Conservation (phyloP, 192 early-diverging fungal genomes). For the Podila clonocystis region DNA sequence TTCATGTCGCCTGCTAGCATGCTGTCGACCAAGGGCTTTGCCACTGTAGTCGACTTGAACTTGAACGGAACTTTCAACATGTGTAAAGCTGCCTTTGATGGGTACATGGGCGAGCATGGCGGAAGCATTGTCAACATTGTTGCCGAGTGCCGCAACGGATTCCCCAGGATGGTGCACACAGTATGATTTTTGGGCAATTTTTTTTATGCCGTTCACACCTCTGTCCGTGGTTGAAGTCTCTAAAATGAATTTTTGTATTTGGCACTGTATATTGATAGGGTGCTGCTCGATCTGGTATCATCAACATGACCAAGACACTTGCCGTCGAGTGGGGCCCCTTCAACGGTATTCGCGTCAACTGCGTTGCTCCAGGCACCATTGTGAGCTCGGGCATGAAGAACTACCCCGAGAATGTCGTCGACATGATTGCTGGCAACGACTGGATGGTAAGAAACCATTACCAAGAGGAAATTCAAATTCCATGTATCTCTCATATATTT, state of each 20-base stretch:
- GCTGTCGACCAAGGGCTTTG: conserved; percentile 43
- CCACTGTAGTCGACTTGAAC: conserved; percentile 61
- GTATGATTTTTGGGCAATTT: conserved; percentile 14
- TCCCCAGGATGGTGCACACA: conserved; percentile 55
- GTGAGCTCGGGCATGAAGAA: conserved; percentile 61
- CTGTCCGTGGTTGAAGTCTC: not conserved
- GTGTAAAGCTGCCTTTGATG: conserved; percentile 57
- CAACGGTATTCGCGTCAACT: conserved; percentile 62
- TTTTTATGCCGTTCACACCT: not conserved
- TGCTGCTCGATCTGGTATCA: conserved; percentile 62
- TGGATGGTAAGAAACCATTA: conserved; percentile 35
- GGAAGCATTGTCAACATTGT: conserved; percentile 60
- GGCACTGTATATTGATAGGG: conserved; percentile 22
- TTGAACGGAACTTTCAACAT: conserved; percentile 63
- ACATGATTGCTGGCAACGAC: conserved; percentile 32
- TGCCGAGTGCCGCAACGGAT: conserved; percentile 57
- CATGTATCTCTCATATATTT: too few relatives aligned
- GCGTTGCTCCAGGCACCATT: conserved; percentile 63
- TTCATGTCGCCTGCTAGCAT: conserved; percentile 50
- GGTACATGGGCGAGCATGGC: conserved; percentile 52
- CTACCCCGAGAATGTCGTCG: conserved; percentile 56
- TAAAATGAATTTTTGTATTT: not conserved
- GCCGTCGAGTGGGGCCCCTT: conserved; percentile 60
- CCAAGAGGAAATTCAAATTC: too few relatives aligned
- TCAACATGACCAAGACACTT: conserved; percentile 63